Evolutionary conservation across 352 stramenopile genomes (phyloP).

Genomic region (Thalassiosira mediterranea): DNA sequence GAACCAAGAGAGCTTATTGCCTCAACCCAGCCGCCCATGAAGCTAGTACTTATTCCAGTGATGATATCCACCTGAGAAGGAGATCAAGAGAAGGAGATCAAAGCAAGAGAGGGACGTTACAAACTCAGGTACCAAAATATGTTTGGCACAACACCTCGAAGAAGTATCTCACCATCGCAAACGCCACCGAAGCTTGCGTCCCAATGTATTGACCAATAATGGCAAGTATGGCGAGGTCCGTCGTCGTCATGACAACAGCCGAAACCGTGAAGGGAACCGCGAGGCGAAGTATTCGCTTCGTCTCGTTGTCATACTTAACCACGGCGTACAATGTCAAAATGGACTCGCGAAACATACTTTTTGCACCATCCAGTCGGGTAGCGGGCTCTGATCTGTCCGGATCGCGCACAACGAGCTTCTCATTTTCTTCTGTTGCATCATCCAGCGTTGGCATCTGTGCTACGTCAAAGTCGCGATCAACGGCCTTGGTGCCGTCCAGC

Average conservation of each 20-base stretch:
- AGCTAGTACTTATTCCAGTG: constrained; percentile 39
- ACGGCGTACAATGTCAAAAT: constrained; percentile 14
- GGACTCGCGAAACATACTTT: no score
- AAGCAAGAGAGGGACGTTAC: no score
- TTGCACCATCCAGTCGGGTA: no score
- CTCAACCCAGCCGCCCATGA: constrained; percentile 50
- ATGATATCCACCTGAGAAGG: constrained; percentile 44
- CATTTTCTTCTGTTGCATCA: not conserved
- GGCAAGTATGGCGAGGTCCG: constrained; percentile 36
- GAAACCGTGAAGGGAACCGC: constrained; percentile 49
- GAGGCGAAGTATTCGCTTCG: constrained; percentile 46
- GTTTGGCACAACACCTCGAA: no score
- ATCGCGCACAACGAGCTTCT: not conserved
- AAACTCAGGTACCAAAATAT: no score
- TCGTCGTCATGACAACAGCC: constrained; percentile 23
- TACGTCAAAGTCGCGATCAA: no score
- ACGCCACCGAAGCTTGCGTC: constrained; percentile 43
- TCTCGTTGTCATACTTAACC: constrained; percentile 51
- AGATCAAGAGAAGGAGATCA: no score
- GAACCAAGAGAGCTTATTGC: constrained; percentile 36
- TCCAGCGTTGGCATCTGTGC: not conserved
- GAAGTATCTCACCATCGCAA: no score
- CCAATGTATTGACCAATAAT: constrained; percentile 53
- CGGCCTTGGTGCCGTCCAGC: no score
- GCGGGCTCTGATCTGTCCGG: not conserved